Conservation (phyloP, 768 basidiomycete genomes). For the Termitomyces heimii region DNA sequence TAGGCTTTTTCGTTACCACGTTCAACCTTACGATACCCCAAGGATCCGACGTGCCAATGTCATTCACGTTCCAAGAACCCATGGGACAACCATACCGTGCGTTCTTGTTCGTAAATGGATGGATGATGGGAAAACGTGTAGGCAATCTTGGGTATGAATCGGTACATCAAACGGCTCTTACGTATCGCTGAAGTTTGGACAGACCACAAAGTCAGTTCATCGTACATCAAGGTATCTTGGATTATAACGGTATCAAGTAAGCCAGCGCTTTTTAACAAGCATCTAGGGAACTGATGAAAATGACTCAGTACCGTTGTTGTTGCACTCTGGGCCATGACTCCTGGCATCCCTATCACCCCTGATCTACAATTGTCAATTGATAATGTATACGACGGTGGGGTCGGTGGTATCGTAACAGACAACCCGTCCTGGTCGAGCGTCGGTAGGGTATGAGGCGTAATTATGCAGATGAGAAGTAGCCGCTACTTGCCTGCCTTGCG, state of each 20-base stretch:
- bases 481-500: not conserved
- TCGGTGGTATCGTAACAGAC: conserved; percentile 47
- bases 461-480: no score
- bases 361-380: conserved; percentile 51
- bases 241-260: conserved; percentile 69
- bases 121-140: conserved; percentile 85
- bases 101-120: conserved; percentile 76
- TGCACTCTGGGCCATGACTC: conserved; percentile 64
- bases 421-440: conserved; percentile 53
- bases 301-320: conserved; percentile 47
- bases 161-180: not conserved
- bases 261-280: conserved; percentile 13
- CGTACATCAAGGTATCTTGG: conserved; percentile 74
- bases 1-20: conserved; percentile 78
- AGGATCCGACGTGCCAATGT: conserved; percentile 62
- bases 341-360: conserved; percentile 39
- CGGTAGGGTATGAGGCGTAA: conserved; percentile 17
- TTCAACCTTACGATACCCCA: conserved; percentile 57
- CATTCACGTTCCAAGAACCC: conserved; percentile 63
- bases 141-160: conserved; percentile 56
- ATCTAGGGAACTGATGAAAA: not conserved
- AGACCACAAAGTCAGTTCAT: conserved; percentile 81
- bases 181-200: not conserved
- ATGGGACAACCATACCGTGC: conserved; percentile 64
- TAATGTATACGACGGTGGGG: conserved; percentile 56